phyloP scores from a whole-genome alignment of 139 green algal genomes.

The Asterochloris erici region DNA sequence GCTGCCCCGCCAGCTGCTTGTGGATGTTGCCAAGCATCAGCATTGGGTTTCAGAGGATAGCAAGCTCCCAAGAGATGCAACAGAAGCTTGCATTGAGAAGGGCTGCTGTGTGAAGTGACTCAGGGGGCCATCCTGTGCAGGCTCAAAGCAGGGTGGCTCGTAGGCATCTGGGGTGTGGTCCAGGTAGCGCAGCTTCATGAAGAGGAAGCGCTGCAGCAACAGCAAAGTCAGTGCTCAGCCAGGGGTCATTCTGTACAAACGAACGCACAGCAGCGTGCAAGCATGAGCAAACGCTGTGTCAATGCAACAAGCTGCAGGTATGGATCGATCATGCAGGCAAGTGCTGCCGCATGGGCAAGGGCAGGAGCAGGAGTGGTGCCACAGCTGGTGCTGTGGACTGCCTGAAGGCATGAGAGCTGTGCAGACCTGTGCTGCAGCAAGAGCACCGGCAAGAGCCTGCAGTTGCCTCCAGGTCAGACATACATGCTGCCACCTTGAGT shows the following conservation, averaged over 20 bases:
- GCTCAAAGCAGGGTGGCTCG: conserved; percentile 73
- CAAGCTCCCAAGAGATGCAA: neutral
- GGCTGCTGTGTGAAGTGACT: conserved; percentile 55
- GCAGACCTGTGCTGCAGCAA: neutral
- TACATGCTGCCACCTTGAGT: neutral
- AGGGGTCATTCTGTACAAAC: neutral
- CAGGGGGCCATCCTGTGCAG: conserved; percentile 27
- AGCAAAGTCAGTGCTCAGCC: neutral
- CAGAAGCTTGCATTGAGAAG: conserved; percentile 51
- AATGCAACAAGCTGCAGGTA: neutral
- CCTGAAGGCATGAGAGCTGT: neutral
- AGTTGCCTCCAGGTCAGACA: neutral
- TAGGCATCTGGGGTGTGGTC: conserved; percentile 74
- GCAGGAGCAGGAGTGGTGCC: neutral
- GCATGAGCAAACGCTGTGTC: neutral
- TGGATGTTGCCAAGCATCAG: neutral
- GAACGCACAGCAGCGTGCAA: neutral
- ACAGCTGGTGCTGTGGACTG: neutral
- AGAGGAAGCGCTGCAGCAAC: conserved; percentile 62
- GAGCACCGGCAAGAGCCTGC: neutral
- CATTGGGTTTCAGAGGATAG: neutral
- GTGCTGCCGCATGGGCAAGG: neutral
- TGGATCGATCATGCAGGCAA: neutral
- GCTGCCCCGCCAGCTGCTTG: neutral
- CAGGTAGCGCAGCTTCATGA: conserved; percentile 79